These are phyloP conservation scores for Microbotryum intermedium DNA, from an alignment of 1,284 basidiomycete species.

Conservation along the genomic window DNA sequence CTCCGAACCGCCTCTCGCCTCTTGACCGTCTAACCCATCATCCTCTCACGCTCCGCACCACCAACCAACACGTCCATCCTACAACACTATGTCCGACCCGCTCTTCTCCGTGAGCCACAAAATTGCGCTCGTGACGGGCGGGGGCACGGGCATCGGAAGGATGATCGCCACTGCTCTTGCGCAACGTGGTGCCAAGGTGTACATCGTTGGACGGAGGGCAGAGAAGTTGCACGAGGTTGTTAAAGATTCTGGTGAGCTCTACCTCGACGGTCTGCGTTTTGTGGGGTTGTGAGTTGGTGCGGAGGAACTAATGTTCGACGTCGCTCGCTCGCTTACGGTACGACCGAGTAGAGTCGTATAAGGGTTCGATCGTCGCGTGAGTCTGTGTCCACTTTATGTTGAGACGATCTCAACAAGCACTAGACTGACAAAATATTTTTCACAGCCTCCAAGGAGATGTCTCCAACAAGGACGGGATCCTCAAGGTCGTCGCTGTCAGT, in stretches of 20 bases:
- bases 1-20: too few relatives aligned
- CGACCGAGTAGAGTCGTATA: too few relatives aligned
- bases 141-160: slow-evolving; percentile 43
- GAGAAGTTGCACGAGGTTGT: slow-evolving; percentile 2
- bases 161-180: slow-evolving; percentile 43
- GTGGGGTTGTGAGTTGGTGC: neutral
- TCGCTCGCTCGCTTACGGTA: too few relatives aligned
- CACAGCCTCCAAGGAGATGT: slow-evolving; percentile 7
- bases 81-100: neutral
- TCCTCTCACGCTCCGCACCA: neutral
- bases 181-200: slow-evolving; percentile 44
- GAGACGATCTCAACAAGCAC: too few relatives aligned
- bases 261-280: neutral
- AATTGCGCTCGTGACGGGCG: slow-evolving; percentile 39
- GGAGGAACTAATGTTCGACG: too few relatives aligned
- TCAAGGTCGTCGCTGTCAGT: slow-evolving; percentile 6
- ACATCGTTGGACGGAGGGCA: slow-evolving; percentile 30
- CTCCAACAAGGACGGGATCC: neutral
- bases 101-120: slow-evolving; percentile 3
- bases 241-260: neutral
- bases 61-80: neutral
- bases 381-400: neutral
- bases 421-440: neutral
- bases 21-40: too few relatives aligned
- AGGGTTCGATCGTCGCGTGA: neutral